These are phyloP conservation scores for Ampelomyces quisqualis DNA, from an alignment of 2,329 filamentous ascomycete species.

Conservation along the genomic window DNA sequence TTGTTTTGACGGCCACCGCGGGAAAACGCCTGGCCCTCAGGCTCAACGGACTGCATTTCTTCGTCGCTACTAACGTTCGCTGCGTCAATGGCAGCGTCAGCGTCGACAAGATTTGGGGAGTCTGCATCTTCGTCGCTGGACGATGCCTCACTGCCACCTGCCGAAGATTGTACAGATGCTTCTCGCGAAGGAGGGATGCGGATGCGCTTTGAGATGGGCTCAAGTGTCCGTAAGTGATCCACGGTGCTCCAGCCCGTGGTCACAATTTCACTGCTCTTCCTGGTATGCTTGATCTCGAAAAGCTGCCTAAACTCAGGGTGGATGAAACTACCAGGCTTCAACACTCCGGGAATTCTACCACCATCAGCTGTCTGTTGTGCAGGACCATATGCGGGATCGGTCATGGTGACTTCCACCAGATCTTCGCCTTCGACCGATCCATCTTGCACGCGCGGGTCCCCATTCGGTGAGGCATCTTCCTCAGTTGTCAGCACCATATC, in stretches of 20 bases:
- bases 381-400: slow-evolving; percentile 54
- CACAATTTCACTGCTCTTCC: slow-evolving; percentile 56
- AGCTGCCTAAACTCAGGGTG: slow-evolving; percentile 62
- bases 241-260: slow-evolving; percentile 69
- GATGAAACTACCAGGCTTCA: slow-evolving; percentile 59
- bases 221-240: slow-evolving; percentile 60
- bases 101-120: slow-evolving; percentile 27
- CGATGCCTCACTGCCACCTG: slow-evolving; percentile 26
- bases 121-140: slow-evolving; percentile 42
- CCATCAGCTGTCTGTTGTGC: slow-evolving; percentile 17
- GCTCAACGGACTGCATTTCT: slow-evolving; percentile 37
- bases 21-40: slow-evolving; percentile 15
- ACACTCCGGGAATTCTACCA: slow-evolving; percentile 46
- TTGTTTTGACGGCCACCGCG: slow-evolving; percentile 36
- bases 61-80: slow-evolving; percentile 42
- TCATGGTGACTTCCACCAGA: slow-evolving; percentile 87
- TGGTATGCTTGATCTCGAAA: slow-evolving; percentile 73
- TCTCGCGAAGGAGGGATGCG: slow-evolving; percentile 34
- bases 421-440: slow-evolving; percentile 85
- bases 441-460: slow-evolving; percentile 70
- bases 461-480: slow-evolving; percentile 64
- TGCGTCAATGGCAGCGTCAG: slow-evolving; percentile 31
- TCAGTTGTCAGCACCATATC: slow-evolving; percentile 68
- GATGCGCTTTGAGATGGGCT: slow-evolving; percentile 54
- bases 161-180: slow-evolving; percentile 38